Conservation (phyloP, 257 asterid genomes). For the Osmanthus fragrans region DNA sequence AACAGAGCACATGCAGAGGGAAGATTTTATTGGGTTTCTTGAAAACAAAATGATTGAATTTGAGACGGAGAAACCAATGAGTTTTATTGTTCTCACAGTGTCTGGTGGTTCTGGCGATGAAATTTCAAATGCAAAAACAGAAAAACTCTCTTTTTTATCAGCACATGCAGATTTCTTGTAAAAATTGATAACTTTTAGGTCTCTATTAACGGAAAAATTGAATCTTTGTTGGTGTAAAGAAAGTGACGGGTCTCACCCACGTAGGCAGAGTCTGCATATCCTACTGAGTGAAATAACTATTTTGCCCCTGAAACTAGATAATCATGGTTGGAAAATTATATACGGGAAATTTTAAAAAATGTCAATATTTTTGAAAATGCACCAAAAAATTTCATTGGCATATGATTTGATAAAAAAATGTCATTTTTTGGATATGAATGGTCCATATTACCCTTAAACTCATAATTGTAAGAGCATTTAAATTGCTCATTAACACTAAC, state of each 20-base stretch:
- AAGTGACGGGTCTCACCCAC: constrained; percentile 19
- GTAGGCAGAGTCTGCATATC: constrained; percentile 1
- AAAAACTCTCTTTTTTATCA: constrained; percentile 16
- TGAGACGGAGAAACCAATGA: constrained; percentile 40
- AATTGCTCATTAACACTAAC: too few species aligned
- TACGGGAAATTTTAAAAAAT: too few species aligned
- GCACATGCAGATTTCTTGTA: constrained; percentile 41
- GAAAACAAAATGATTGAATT: constrained; percentile 14
- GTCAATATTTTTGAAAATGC: too few species aligned
- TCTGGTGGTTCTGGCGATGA: constrained; percentile 32
- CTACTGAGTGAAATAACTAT: neutral
- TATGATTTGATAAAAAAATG: too few species aligned
- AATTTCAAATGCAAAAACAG: neutral
- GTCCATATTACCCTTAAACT: too few species aligned
- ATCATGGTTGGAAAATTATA: neutral
- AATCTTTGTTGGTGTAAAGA: constrained; percentile 16
- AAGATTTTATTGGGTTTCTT: constrained; percentile 3
- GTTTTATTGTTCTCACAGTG: constrained; percentile 9
- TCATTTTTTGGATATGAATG: too few species aligned
- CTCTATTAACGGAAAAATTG: constrained; percentile 23
- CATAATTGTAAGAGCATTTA: too few species aligned
- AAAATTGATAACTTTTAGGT: constrained; percentile 16
- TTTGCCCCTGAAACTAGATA: constrained; percentile 7
- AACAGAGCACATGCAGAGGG: constrained; percentile 1
- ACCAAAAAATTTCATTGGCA: too few species aligned